Evolutionary conservation across 2,329 filamentous ascomycete genomes (phyloP).

Genomic region (Microdochium trichocladiopsis): DNA sequence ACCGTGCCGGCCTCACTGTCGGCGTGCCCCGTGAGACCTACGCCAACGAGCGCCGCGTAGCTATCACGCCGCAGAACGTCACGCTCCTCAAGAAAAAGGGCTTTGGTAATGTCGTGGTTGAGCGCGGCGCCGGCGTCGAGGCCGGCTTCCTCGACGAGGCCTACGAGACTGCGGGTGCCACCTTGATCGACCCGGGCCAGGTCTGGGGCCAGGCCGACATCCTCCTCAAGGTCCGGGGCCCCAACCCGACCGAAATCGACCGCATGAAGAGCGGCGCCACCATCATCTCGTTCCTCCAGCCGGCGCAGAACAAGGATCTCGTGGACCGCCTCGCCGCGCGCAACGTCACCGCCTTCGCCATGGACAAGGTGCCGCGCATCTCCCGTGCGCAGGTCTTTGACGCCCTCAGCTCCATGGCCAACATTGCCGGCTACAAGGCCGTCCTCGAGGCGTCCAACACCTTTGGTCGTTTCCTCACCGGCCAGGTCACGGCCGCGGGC

Average conservation of each 20-base stretch:
- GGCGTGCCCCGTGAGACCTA: constrained; percentile 77
- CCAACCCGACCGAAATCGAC: constrained; percentile 62
- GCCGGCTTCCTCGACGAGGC: constrained; percentile 73
- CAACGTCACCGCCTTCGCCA: constrained; percentile 73
- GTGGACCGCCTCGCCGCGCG: constrained; percentile 66
- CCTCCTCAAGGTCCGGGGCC: constrained; percentile 75
- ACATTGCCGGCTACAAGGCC: constrained; percentile 90
- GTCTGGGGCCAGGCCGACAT: constrained; percentile 74
- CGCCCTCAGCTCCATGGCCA: constrained; percentile 86
- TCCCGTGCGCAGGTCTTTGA: constrained; percentile 85
- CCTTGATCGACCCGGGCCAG: constrained; percentile 59
- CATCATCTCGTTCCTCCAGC: constrained; percentile 77
- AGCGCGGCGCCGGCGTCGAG: constrained; percentile 70
- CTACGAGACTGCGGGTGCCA: constrained; percentile 73
- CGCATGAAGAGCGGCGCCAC: constrained; percentile 63
- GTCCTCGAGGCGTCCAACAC: constrained; percentile 84
- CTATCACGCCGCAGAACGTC: constrained; percentile 79
- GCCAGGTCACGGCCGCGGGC: constrained; percentile 83
- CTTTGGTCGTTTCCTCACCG: constrained; percentile 82
- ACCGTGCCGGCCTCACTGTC: constrained; percentile 49
- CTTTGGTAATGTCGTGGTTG: constrained; percentile 68
- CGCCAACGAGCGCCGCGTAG: constrained; percentile 73
- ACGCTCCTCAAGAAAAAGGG: constrained; percentile 79
- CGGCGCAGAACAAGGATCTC: constrained; percentile 68
- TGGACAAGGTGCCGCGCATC: constrained; percentile 90